Conservation (phyloP, 2,329 filamentous ascomycete genomes). For the Huntiella decipiens region DNA sequence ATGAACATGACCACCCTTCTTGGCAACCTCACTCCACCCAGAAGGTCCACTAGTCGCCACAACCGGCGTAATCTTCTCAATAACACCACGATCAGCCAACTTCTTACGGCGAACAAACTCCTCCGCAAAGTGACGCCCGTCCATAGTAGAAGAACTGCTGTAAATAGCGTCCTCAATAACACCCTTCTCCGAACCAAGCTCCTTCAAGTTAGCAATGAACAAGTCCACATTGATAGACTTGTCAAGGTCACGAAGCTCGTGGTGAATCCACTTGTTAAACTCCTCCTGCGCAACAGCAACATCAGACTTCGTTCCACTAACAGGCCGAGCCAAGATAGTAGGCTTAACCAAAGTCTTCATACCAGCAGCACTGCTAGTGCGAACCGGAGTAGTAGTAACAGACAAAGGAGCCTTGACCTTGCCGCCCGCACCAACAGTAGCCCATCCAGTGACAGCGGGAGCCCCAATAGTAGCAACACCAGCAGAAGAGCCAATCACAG, state of each 20-base stretch:
- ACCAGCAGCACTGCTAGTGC: constrained; percentile 26
- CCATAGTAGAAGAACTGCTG: constrained; percentile 68
- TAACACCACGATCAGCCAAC: constrained; percentile 77
- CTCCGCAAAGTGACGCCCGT: constrained; percentile 80
- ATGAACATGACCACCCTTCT: constrained; percentile 46
- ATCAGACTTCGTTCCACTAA: constrained; percentile 21
- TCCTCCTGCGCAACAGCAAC: constrained; percentile 53
- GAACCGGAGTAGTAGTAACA: constrained; percentile 13
- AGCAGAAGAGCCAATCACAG: constrained; percentile 21
- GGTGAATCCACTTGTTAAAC: constrained; percentile 81
- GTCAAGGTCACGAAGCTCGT: constrained; percentile 56
- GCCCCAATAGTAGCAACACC: constrained; percentile 52
- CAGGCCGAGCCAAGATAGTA: constrained; percentile 16
- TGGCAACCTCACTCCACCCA: constrained; percentile 96
- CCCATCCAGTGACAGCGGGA: constrained; percentile 89
- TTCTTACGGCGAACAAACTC: constrained; percentile 89
- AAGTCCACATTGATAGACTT: constrained; percentile 33
- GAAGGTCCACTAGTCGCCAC: constrained; percentile 25
- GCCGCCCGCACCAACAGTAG: constrained; percentile 82
- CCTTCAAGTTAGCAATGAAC: constrained; percentile 58
- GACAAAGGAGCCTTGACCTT: constrained; percentile 56
- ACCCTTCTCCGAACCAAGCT: constrained; percentile 56
- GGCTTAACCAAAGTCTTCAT: constrained; percentile 34
- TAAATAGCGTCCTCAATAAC: constrained; percentile 87
- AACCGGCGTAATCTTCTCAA: constrained; percentile 36